phyloP scores from a whole-genome alignment of 73 alveolate species.

The Paramecium caudatum region DNA sequence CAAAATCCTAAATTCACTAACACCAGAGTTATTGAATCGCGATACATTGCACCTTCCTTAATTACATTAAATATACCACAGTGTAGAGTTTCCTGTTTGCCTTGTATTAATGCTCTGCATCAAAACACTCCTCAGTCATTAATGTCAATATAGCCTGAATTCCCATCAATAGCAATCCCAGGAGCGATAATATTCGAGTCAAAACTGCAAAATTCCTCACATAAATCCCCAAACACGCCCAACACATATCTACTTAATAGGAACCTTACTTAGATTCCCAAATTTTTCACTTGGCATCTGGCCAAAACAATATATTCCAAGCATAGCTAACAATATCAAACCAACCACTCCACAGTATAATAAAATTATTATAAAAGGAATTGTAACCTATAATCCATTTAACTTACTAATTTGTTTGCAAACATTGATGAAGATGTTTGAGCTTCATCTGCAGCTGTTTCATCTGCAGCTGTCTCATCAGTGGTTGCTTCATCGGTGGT shows the following conservation, averaged over 20 bases:
- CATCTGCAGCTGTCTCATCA: constrained; percentile 21
- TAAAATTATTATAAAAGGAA: constrained; percentile 11
- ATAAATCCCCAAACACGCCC: constrained; percentile 58
- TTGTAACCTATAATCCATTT: neutral
- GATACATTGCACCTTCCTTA: constrained; percentile 58
- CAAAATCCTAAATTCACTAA: constrained; percentile 41
- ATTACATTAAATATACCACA: neutral
- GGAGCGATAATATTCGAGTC: neutral
- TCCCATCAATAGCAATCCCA: constrained; percentile 35
- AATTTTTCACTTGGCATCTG: constrained; percentile 47
- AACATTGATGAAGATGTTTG: neutral
- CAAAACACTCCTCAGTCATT: neutral
- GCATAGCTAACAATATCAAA: constrained; percentile 26
- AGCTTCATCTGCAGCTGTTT: neutral
- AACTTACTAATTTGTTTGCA: constrained; percentile 2
- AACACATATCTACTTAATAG: constrained; percentile 34
- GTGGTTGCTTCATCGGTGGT: neutral
- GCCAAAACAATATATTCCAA: constrained; percentile 51
- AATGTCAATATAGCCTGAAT: neutral
- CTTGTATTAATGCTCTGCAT: constrained; percentile 4
- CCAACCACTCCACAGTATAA: constrained; percentile 19
- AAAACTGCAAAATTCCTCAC: constrained; percentile 33
- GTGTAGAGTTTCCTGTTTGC: constrained; percentile 1
- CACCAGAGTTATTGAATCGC: neutral
- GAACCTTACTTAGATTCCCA: constrained; percentile 21